phyloP scores from a whole-genome alignment of 1,284 basidiomycete species.

The Pascua sp. region DNA sequence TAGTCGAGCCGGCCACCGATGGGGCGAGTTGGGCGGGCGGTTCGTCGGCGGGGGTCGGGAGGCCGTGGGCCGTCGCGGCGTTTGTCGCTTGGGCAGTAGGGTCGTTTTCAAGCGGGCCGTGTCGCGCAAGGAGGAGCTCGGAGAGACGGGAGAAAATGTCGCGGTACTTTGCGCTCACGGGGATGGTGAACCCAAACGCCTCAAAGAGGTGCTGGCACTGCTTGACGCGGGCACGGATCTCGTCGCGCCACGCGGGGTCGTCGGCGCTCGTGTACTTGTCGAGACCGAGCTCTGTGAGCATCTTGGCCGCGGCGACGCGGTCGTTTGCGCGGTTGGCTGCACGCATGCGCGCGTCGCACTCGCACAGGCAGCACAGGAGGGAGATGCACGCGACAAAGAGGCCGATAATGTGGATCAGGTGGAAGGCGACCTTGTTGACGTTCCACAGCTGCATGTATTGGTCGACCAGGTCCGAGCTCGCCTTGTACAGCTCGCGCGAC shows the following conservation, averaged over 20 bases:
- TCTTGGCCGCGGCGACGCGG: not conserved
- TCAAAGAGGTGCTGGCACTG: conserved; percentile 33
- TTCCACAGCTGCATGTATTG: conserved; percentile 29
- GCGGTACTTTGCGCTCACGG: conserved; percentile 24
- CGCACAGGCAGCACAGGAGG: conserved; percentile 32
- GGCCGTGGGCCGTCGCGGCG: no score
- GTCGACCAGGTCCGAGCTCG: conserved; percentile 24
- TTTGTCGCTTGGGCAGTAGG: not conserved
- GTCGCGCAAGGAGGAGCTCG: conserved; percentile 20
- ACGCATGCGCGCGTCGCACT: conserved; percentile 29
- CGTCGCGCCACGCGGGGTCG: conserved; percentile 21
- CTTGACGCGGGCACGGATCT: conserved; percentile 23
- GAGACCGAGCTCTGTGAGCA: conserved; percentile 13
- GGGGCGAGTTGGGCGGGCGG: no score
- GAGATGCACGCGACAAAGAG: conserved; percentile 33
- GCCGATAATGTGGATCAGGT: conserved; percentile 30
- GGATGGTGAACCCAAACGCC: conserved; percentile 24
- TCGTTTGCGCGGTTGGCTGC: not conserved
- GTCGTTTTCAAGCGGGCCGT: conserved; percentile 13
- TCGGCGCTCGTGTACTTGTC: conserved; percentile 10
- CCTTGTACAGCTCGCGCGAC: conserved; percentile 25
- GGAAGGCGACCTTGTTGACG: conserved; percentile 28
- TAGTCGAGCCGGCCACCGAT: no score
- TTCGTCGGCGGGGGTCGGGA: no score
- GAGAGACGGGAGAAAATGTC: conserved; percentile 26